Evolutionary conservation across 352 stramenopile species (phyloP), one percentile per base, ranked within the genome.

Genomic region (Phytophthora podocarpi): DNA sequence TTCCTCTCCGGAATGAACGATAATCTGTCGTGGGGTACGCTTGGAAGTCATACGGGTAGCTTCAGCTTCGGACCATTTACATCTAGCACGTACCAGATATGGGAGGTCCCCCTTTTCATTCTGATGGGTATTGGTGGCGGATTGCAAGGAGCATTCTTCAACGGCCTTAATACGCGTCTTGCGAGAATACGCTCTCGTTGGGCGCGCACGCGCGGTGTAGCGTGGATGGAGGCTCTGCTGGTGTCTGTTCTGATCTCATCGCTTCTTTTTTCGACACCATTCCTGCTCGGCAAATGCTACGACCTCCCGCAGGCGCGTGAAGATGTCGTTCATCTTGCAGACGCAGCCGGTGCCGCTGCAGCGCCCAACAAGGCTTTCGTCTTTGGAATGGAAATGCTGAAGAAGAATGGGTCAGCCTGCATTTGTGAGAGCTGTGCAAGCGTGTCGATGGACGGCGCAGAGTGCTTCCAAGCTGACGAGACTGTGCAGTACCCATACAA

Each of bases 41-140:
- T 93, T 9, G 83, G 83, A 0, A 88, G 77, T 32, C 81, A 90
- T 51, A 82, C 81, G 6, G 82, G 81, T 21, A 90, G 78, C 37
- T 90, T 91, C 54, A 88, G 80, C 18, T 90, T 91, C 43, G 82
- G 82, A 12, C 72, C 80, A 35, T 90, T 90, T 47, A 76, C 75
- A 8, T 86, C 74, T 9, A 87, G 81, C 41, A 82, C 82, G 23
- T 94, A 96, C 62, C 82, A 93, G 54, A 78, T 97, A 39, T 88
- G 82, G 72, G 80, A 97, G 46, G 76, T 97, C 12, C 89, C 90
- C 5, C 74, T 97, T 12, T 97, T 96, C 53, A 75, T 96, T 27
- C 50, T 96, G 24, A 91, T 97, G 74, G 90, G 87, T 12, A 80
- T 93, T 30, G 74, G 82, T 26, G 91, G 91, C 11, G 90, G 90